Base-by-base conservation (phyloP, 352 stramenopile species). In the Phytophthora crassamura region DNA sequence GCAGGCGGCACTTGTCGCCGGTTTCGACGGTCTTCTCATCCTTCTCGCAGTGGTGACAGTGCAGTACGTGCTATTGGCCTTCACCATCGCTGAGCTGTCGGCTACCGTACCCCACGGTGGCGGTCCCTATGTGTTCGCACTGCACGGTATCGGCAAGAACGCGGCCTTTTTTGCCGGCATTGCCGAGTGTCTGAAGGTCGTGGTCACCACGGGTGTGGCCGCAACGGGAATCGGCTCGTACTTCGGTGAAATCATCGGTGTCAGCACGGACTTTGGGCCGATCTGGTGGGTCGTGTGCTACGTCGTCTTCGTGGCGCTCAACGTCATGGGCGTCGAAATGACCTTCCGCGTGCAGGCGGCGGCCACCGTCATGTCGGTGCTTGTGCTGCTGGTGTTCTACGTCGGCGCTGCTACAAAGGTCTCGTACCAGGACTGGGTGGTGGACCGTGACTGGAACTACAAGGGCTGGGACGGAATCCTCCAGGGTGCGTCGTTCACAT, bases 81-180 rank as follows among this genome's bases (percentile, higher is more conserved):
- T 89, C 64, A 84, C 80, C 41, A 89, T 89, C 54, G 78, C 80
- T 11, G 80, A 89, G 50, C 54, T 89, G 42, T 89, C 77, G 34
- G 74, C 77, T 18, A 86, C 65, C 16, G 64, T 87, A 0, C 80
- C 80, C 1, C 64, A 77, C 5, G 80, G 80, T 25, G 80, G 80
- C 42, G 80, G 80, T 3, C 80, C 80, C 8, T 89, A 89, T 67
- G 51, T 86, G 7, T 89, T 89, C 54, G 75, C 80, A 39, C 71
- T 86, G 11, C 80, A 86, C 53, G 80, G 78, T 25, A 81, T 89
- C 20, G 77, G 77, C 18, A 74, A 71, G 47, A 71, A 47, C 10
- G 67, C 75, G 0, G 80, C 75, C 9, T 89, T 86, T 53, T 87
- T 89, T 40, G 80, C 80, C 2, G 80, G 80, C 12, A 73, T 89